phyloP scores from a whole-genome alignment of 306 rosid species.

The Trifolium pratense region DNA sequence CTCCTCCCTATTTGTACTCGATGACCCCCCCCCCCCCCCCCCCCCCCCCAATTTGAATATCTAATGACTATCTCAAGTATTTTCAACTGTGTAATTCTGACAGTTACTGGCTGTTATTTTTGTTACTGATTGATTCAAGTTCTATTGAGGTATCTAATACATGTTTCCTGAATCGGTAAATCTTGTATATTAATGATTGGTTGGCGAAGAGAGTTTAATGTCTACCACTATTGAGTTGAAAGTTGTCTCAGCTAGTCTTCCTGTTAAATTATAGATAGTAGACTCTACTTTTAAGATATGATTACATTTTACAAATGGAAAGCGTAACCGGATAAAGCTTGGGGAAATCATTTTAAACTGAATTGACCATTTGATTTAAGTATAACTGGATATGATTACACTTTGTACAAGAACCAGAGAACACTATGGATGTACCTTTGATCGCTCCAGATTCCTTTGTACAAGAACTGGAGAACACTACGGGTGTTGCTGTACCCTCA shows the following conservation, averaged over 20 bases:
- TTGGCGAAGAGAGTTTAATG: constrained; percentile 3
- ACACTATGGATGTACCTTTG: no score
- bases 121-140: background rate
- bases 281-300: background rate
- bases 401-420: no score
- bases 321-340: background rate
- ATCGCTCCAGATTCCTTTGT: no score
- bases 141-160: background rate
- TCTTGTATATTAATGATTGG: background rate
- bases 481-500: no score
- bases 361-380: background rate
- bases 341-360: background rate
- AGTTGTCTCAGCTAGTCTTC: background rate
- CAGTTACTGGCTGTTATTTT: background rate
- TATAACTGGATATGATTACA: no score
- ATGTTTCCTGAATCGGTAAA: background rate
- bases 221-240: no score
- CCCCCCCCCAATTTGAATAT: no score
- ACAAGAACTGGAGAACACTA: no score
- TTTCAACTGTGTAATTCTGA: background rate
- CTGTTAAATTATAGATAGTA: background rate
- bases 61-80: background rate
- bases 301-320: background rate
- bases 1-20: no score
- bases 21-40: no score